These are phyloP conservation scores for Camellia sinensis DNA, from an alignment of 148 eudicot species.

Conservation along the genomic window DNA sequence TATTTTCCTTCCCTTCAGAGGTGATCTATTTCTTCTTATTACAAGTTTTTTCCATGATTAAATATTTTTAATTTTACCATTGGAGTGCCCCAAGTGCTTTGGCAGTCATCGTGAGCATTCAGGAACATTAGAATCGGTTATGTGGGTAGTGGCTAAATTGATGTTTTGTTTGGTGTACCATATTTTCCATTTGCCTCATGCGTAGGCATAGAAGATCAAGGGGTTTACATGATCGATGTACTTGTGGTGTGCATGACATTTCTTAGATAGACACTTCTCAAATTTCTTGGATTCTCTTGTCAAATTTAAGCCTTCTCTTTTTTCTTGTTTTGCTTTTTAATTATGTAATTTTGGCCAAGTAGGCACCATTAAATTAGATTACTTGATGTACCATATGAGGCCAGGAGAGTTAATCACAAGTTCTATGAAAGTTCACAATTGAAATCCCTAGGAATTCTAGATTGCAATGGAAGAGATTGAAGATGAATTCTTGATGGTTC, in stretches of 20 bases:
- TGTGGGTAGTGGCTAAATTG: not conserved
- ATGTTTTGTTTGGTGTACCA: not conserved
- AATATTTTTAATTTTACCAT: not conserved
- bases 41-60: not conserved
- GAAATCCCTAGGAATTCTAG: too few relatives aligned
- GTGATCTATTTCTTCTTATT: slow-evolving; percentile 29
- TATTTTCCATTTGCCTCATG: not conserved
- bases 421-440: too few relatives aligned
- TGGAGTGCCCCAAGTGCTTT: not conserved
- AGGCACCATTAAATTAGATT: not conserved
- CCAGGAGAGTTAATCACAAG: too few relatives aligned
- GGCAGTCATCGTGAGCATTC: not conserved
- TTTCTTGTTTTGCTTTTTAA: not conserved
- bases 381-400: not conserved
- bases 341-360: not conserved
- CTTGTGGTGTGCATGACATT: not conserved
- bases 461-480: not conserved
- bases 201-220: not conserved
- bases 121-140: not conserved
- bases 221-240: not conserved
- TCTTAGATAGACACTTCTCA: not conserved
- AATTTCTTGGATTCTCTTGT: not conserved
- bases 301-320: not conserved
- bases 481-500: not conserved
- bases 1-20: slow-evolving; percentile 73